Conservation (phyloP, 495 filamentous ascomycete genomes). For the Neurospora terricola region DNA sequence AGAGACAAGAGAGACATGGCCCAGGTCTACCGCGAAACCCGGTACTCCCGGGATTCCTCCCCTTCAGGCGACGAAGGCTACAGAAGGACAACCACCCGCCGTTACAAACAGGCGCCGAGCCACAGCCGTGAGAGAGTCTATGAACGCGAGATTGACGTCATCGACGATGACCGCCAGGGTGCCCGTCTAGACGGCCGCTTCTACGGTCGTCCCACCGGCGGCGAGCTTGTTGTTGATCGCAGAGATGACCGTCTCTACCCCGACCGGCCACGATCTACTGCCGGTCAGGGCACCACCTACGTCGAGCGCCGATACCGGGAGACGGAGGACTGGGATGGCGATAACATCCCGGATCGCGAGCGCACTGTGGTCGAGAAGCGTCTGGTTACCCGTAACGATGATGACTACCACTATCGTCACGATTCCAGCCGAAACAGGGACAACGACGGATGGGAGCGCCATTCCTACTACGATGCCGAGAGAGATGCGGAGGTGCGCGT, state of each 20-base stretch:
- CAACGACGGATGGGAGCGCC: constrained; percentile 32
- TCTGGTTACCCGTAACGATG: constrained; percentile 21
- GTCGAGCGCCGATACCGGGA: constrained; percentile 32
- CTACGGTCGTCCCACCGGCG: constrained; percentile 19
- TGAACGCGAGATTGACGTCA: constrained; percentile 33
- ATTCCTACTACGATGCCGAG: constrained; percentile 30
- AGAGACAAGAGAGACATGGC: constrained; percentile 21
- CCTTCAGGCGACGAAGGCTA: constrained; percentile 39
- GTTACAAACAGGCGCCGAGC: constrained; percentile 41
- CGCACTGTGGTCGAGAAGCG: constrained; percentile 21
- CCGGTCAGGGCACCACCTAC: constrained; percentile 32
- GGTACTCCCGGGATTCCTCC: constrained; percentile 36
- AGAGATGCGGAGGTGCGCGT: constrained; percentile 31
- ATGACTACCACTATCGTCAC: constrained; percentile 15
- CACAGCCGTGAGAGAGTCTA: constrained; percentile 28
- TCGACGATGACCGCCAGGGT: constrained; percentile 42
- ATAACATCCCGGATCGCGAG: constrained; percentile 15
- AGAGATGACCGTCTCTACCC: constrained; percentile 33
- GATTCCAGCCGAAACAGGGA: constrained; percentile 10
- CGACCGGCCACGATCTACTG: constrained; percentile 35
- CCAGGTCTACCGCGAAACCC: constrained; percentile 38
- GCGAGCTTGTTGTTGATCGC: constrained; percentile 40
- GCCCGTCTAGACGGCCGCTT: constrained; percentile 15
- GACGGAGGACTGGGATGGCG: constrained; percentile 28
- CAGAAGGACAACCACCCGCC: constrained; percentile 41